Conservation (phyloP, 257 asterid species). For the Solanum infundibuliforme region DNA sequence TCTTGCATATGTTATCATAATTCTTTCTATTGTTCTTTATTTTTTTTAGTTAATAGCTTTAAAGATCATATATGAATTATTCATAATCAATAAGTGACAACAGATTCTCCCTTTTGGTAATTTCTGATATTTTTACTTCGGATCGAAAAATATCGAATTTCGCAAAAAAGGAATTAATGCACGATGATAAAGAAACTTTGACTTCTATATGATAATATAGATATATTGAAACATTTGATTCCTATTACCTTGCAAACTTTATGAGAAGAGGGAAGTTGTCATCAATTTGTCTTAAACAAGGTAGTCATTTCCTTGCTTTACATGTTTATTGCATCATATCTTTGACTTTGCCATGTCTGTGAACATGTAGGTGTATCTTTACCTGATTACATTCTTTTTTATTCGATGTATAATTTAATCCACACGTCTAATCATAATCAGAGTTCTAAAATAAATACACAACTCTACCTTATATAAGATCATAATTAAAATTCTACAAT, state of each 20-base stretch:
- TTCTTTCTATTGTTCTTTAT: not conserved
- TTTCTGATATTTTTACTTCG: too few species aligned
- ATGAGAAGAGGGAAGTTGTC: constrained; percentile 52
- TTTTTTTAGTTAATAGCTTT: not conserved
- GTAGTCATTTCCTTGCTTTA: constrained; percentile 15
- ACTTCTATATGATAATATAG: constrained; percentile 43
- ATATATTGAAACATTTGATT: constrained; percentile 41
- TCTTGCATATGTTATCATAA: not conserved
- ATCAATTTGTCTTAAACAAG: constrained; percentile 42
- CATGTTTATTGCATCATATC: not conserved
- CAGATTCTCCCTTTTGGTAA: not conserved
- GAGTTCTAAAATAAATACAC: not conserved
- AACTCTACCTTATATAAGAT: not conserved
- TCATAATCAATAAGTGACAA: not conserved
- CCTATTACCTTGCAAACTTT: constrained; percentile 47
- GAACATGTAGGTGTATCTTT: not conserved
- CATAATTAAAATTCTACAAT: not conserved
- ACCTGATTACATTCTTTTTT: not conserved
- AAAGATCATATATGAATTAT: not conserved
- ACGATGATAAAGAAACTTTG: constrained; percentile 27
- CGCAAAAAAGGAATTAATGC: constrained; percentile 15
- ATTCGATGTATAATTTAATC: not conserved
- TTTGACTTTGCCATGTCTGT: not conserved
- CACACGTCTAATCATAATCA: not conserved
- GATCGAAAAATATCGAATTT: constrained; percentile 6